Percentiles rank a stretch among this genome's conserved stretches.
Evolutionary conservation across 805 yeast genomes (phyloP).

Genomic region (Saccharomyces mikatae): DNA sequence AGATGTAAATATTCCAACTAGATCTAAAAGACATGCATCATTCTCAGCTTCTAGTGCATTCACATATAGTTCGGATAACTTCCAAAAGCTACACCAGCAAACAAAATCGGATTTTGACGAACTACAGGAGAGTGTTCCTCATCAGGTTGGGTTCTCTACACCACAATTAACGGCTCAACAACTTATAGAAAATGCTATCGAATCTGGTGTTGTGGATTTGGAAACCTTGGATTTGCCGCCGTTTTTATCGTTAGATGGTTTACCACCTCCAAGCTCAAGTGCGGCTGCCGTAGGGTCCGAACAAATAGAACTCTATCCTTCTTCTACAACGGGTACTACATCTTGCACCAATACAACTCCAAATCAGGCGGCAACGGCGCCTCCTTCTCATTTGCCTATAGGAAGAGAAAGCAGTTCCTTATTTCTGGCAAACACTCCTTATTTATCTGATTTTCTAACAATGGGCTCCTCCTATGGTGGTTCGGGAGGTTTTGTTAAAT

Average conservation of each 20-base stretch:
- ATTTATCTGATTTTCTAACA: constrained; percentile 34
- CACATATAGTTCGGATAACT: constrained; percentile 24
- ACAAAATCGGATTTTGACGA: constrained; percentile 6
- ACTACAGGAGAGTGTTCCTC: constrained; percentile 35
- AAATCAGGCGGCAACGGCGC: neutral
- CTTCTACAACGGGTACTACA: neutral
- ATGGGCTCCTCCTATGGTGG: constrained; percentile 36
- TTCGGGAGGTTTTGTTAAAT: constrained; percentile 29
- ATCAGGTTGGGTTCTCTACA: constrained; percentile 71
- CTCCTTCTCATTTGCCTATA: neutral
- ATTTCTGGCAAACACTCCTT: constrained; percentile 28
- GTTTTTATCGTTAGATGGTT: constrained; percentile 17
- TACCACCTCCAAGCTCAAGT: neutral
- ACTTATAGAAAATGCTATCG: constrained; percentile 24
- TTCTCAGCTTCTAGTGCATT: constrained; percentile 37
- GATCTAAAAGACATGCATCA: constrained; percentile 35
- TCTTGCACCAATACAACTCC: neutral
- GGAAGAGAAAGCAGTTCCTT: neutral
- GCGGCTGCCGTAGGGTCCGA: neutral
- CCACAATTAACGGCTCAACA: constrained; percentile 60
- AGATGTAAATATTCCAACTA: constrained; percentile 9
- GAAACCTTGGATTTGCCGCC: constrained; percentile 22
- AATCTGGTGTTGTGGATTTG: constrained; percentile 18
- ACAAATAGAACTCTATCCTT: neutral
- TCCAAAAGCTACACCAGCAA: neutral